These are phyloP conservation scores for Salix dunnii DNA, from an alignment of 345 rosid species.

Conservation along the genomic window DNA sequence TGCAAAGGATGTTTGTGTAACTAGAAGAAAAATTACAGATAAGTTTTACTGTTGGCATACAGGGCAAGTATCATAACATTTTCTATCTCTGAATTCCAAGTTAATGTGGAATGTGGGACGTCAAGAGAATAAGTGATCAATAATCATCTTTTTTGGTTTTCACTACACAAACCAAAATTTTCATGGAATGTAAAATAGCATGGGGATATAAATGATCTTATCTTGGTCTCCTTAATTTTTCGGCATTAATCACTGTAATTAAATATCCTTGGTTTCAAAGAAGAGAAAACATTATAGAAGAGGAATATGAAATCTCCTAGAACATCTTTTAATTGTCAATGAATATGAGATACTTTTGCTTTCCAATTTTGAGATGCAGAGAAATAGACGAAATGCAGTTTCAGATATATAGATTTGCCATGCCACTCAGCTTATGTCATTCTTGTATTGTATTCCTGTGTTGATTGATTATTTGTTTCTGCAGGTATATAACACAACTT, in stretches of 20 bases:
- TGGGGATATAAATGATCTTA: background rate
- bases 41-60: constrained; percentile 92
- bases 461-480: constrained; percentile 14
- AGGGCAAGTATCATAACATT: constrained; percentile 44
- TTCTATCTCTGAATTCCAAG: background rate
- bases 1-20: constrained; percentile 81
- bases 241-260: background rate
- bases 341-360: background rate
- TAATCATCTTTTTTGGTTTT: too few species aligned
- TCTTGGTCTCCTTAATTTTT: background rate
- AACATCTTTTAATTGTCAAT: background rate
- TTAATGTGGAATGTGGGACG: background rate
- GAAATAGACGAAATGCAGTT: background rate
- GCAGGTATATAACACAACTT: constrained; percentile 82
- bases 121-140: too few species aligned
- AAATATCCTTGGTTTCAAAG: background rate
- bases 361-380: background rate
- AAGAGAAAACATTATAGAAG: background rate
- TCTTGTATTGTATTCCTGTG: background rate
- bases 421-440: background rate
- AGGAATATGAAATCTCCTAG: background rate
- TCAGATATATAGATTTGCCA: background rate
- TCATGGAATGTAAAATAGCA: background rate
- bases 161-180: background rate
- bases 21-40: constrained; percentile 87